A percentile compares a stretch with the other conserved stretches of the same genome.
These are phyloP conservation scores for Penicillium sp. DNA, from an alignment of 2,329 filamentous ascomycete species.

Conservation along the genomic window DNA sequence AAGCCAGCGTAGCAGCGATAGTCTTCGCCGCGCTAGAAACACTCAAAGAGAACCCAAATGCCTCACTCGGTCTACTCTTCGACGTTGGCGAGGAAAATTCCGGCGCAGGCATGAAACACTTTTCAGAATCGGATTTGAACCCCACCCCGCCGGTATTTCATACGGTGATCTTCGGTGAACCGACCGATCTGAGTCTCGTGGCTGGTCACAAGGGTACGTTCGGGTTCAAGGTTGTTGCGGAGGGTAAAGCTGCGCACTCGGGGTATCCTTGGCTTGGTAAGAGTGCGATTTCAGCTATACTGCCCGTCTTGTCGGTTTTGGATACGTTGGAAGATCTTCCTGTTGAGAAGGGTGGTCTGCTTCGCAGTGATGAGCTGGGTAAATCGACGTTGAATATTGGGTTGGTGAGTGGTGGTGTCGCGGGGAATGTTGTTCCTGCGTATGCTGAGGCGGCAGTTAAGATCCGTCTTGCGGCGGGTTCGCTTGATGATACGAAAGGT, in stretches of 20 bases:
- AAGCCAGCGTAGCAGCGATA: slow-evolving; percentile 47
- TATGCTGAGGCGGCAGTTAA: slow-evolving; percentile 69
- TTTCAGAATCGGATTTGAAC: slow-evolving; percentile 52
- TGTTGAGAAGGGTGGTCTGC: slow-evolving; percentile 57
- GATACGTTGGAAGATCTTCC: slow-evolving; percentile 59
- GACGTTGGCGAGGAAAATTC: slow-evolving; percentile 79
- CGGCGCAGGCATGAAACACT: slow-evolving; percentile 76
- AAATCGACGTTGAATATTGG: slow-evolving; percentile 90
- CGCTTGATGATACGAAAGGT: slow-evolving; percentile 60
- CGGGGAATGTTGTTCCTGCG: slow-evolving; percentile 82
- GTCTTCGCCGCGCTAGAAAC: slow-evolving; percentile 49
- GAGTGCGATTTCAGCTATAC: slow-evolving; percentile 79
- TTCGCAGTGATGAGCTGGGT: slow-evolving; percentile 74
- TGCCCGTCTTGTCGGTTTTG: slow-evolving; percentile 70
- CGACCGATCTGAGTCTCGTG: slow-evolving; percentile 83
- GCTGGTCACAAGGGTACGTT: slow-evolving; percentile 88
- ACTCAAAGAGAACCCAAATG: slow-evolving; percentile 39
- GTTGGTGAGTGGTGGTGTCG: slow-evolving; percentile 75
- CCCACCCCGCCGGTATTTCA: slow-evolving; percentile 55
- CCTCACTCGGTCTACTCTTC: slow-evolving; percentile 57
- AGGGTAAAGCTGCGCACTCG: slow-evolving; percentile 79
- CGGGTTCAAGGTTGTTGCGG: slow-evolving; percentile 66
- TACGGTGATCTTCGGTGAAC: slow-evolving; percentile 86
- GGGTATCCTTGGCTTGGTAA: slow-evolving; percentile 89
- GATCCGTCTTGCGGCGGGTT: slow-evolving; percentile 75